Evolutionary conservation across 805 yeast genomes (phyloP), one percentile per base, ranked within the genome.

Genomic region (Vanderwaltozyma polyspora): DNA sequence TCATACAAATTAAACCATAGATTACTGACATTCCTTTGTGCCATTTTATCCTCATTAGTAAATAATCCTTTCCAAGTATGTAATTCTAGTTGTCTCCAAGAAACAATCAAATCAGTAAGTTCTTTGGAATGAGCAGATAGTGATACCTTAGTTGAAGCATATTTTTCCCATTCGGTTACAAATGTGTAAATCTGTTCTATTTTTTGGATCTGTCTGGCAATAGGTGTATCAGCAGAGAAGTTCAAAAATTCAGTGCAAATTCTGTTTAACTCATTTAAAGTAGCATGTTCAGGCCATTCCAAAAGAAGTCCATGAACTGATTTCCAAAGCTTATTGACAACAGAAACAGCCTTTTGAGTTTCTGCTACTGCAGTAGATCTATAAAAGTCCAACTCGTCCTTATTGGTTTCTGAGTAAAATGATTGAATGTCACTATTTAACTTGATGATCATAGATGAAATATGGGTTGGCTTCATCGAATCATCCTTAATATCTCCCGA

Each of bases 1-100:
- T 91, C 97, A 51, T 79, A 91, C 32, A 91, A 63, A 51, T 86
- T 75, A 61, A 78, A 91, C 94, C 95, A 89, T 91, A 94, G 86
- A 43, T 74, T 74, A 16, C 93, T 85, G 31, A 77, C 59, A 6
- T 57, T 64, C 30, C 62, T 63, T 37, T 68, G 66, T 14, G 70
- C 48, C 0, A 59, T 58, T 13, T 48, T 42, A 32, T 75, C 79
- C 51, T 85, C 95, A 38, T 72, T 68, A 7, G 58, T 64, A 49
- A 91, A 79, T 29, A 91, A 64, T 2, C 76, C 64, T 32, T 76
- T 76, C 96, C 97, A 91, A 1, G 94, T 77, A 0, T 79, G 66
- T 31, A 91, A 67, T 55, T 91, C 99, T 26, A 87, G 56, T 46
- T 73, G 74, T 64, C 99, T 74, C 99, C 99, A 91, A 0, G 81